phyloP scores from a whole-genome alignment of 768 basidiomycete genomes.

The Pholiota conissans region DNA sequence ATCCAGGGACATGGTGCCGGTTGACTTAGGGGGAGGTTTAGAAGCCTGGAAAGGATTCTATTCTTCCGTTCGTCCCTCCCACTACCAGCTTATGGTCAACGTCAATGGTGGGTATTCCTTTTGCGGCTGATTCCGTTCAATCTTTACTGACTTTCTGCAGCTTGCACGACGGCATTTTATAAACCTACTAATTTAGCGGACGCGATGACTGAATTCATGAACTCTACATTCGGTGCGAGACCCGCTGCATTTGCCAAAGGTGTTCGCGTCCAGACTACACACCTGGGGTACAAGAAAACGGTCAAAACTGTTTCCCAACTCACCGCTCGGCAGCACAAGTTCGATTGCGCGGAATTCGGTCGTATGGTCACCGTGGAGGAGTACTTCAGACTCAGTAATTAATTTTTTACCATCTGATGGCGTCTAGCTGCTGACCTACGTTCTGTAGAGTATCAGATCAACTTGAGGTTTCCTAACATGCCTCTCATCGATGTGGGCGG shows the following conservation, averaged over 20 bases:
- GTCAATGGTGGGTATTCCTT: constrained; percentile 48
- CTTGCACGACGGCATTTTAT: constrained; percentile 63
- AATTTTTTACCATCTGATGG: constrained; percentile 9
- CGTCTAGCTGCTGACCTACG: constrained; percentile 24
- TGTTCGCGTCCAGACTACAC: constrained; percentile 63
- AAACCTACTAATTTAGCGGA: constrained; percentile 63
- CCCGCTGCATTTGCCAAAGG: constrained; percentile 62
- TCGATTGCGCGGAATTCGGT: constrained; percentile 58
- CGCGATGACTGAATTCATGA: constrained; percentile 54
- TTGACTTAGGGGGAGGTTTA: constrained; percentile 53
- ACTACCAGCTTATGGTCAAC: constrained; percentile 62
- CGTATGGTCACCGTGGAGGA: constrained; percentile 57
- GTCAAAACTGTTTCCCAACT: constrained; percentile 55
- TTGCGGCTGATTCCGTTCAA: not conserved
- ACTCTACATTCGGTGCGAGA: constrained; percentile 60
- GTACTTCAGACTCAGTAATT: constrained; percentile 69
- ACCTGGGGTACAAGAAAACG: constrained; percentile 76
- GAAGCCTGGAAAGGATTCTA: constrained; percentile 61
- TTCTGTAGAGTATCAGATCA: constrained; percentile 61
- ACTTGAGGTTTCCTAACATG: constrained; percentile 46
- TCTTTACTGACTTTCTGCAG: constrained; percentile 22
- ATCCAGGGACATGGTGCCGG: constrained; percentile 41
- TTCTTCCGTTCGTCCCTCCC: constrained; percentile 57
- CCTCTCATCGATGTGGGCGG: constrained; percentile 63
- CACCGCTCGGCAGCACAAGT: constrained; percentile 48